These are phyloP conservation scores for Suillus variegatus DNA, from an alignment of 768 basidiomycete genomes.

Conservation along the genomic window DNA sequence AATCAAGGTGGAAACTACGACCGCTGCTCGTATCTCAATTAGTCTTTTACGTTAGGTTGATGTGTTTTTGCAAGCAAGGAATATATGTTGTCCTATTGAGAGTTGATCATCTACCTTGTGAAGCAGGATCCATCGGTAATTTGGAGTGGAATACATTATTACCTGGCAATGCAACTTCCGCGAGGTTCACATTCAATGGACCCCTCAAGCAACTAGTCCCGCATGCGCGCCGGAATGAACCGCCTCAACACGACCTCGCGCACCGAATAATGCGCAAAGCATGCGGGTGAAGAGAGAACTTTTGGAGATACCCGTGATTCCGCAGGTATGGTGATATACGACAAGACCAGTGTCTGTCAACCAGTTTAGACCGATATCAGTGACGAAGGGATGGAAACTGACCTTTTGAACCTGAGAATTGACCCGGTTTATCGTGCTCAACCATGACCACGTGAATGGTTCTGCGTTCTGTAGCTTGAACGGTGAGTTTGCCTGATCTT, in stretches of 20 bases:
- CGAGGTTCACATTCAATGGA: background rate
- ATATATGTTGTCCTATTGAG: too few relatives aligned
- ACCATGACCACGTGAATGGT: slow-evolving; percentile 77
- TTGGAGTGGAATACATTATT: too few relatives aligned
- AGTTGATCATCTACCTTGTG: too few relatives aligned
- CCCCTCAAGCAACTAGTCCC: slow-evolving; percentile 53
- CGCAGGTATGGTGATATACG: slow-evolving; percentile 92
- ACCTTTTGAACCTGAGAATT: background rate
- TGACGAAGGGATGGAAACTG: background rate
- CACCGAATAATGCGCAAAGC: slow-evolving; percentile 75
- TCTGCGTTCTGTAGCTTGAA: slow-evolving; percentile 64
- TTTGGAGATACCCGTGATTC: slow-evolving; percentile 52
- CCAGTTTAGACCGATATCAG: background rate
- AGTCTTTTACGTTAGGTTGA: too few relatives aligned
- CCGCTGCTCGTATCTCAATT: background rate
- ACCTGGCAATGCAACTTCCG: background rate
- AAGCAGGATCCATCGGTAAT: too few relatives aligned
- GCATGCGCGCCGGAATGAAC: slow-evolving; percentile 91
- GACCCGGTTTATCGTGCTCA: slow-evolving; percentile 35
- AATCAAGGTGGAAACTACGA: slow-evolving; percentile 43
- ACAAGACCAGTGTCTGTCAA: slow-evolving; percentile 80
- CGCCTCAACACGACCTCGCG: slow-evolving; percentile 82
- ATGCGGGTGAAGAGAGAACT: slow-evolving; percentile 68
- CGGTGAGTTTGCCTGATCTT: slow-evolving; percentile 66
- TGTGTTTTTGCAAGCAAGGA: too few relatives aligned